Percentiles rank a stretch among this genome's conserved stretches.
These are phyloP conservation scores for Pelargonium hybrid DNA, from an alignment of 441 rosid species.

Conservation along the genomic window DNA sequence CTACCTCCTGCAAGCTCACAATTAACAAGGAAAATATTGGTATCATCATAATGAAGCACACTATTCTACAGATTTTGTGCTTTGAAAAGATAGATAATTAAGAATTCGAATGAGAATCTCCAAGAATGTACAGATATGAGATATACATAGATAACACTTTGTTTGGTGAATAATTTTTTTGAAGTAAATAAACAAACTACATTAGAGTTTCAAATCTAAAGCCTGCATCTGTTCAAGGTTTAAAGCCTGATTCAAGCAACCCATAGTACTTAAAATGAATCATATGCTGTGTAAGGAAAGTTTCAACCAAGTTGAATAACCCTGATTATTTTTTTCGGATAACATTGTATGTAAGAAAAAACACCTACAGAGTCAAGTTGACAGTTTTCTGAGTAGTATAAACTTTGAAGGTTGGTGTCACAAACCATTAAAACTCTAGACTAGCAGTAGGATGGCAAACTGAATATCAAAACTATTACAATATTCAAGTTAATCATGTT, in stretches of 20 bases:
- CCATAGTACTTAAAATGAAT: neutral
- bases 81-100: neutral
- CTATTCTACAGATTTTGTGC: neutral
- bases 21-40: conserved; percentile 14
- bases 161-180: too few species aligned
- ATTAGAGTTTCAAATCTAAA: neutral
- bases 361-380: neutral
- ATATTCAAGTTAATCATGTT: conserved; percentile 2
- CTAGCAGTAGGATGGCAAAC: neutral
- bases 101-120: neutral
- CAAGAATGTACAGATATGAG: neutral
- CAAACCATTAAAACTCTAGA: neutral
- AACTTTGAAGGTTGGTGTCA: neutral
- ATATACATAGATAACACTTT: too few species aligned
- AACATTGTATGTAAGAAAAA: neutral
- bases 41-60: neutral
- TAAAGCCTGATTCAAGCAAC: neutral
- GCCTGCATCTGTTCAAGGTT: neutral
- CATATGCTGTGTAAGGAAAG: neutral
- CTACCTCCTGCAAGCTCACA: conserved; percentile 57
- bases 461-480: conserved; percentile 5
- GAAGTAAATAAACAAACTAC: too few species aligned
- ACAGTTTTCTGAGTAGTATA: neutral
- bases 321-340: neutral
- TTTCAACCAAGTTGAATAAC: neutral